phyloP scores from a whole-genome alignment of 192 early-diverging fungal genomes.

The Backusella circina region DNA sequence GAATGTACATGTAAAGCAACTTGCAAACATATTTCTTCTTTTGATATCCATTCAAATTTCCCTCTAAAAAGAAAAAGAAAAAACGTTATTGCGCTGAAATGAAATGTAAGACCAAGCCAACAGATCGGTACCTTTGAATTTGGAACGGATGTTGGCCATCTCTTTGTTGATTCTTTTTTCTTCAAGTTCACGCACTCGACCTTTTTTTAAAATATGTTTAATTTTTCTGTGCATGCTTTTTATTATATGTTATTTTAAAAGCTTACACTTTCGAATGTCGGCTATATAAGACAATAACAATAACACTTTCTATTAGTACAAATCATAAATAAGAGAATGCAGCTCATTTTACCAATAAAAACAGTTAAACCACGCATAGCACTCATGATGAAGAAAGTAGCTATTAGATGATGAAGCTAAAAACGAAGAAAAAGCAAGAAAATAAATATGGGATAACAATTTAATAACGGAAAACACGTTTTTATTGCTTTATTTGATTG shows the following conservation, averaged over 20 bases:
- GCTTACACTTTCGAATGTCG: conserved; percentile 96
- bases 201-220: conserved; percentile 40
- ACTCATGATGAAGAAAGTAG: conserved; percentile 10
- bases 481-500: not conserved
- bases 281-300: too few relatives aligned
- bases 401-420: conserved; percentile 1
- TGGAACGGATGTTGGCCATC: conserved; percentile 96
- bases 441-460: not conserved
- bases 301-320: conserved; percentile 50
- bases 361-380: conserved; percentile 12
- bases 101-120: too few relatives aligned
- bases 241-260: not conserved
- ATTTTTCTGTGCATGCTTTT: not conserved
- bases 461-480: not conserved
- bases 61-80: conserved; percentile 51
- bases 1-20: conserved; percentile 98
- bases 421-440: not conserved
- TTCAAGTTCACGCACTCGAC: conserved; percentile 93
- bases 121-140: conserved; percentile 85
- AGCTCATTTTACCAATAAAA: not conserved
- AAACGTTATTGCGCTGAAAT: not conserved
- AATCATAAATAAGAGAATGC: not conserved
- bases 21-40: conserved; percentile 99
- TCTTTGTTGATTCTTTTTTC: conserved; percentile 99
- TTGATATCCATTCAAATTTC: conserved; percentile 92